phyloP scores from a whole-genome alignment of 1,284 basidiomycete species.

The Moesziomyces globuligerus region DNA sequence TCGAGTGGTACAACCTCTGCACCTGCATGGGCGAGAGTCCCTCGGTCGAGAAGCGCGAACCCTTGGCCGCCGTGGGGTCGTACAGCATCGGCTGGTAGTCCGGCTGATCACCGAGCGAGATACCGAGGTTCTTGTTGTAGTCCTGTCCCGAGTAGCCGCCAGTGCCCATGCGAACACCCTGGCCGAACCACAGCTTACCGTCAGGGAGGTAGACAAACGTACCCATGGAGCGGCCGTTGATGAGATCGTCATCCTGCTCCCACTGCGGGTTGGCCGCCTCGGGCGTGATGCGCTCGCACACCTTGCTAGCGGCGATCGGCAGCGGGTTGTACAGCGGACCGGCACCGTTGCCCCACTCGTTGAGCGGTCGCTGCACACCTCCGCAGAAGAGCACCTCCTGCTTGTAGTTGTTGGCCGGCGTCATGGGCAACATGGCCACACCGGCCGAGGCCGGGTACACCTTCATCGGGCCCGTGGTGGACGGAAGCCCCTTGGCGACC shows the following conservation, averaged over 20 bases:
- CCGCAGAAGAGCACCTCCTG: slow-evolving; percentile 89
- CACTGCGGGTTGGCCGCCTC: slow-evolving; percentile 39
- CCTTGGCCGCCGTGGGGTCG: slow-evolving; percentile 73
- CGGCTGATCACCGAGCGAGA: slow-evolving; percentile 70
- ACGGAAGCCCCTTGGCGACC: slow-evolving; percentile 28
- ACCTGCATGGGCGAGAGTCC: slow-evolving; percentile 77
- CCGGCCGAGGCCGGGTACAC: slow-evolving; percentile 91
- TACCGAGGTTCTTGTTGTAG: slow-evolving; percentile 68
- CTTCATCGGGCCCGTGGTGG: slow-evolving; percentile 34
- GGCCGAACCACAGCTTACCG: slow-evolving; percentile 70
- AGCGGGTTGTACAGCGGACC: slow-evolving; percentile 49
- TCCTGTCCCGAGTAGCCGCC: slow-evolving; percentile 83
- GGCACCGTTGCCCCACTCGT: slow-evolving; percentile 56
- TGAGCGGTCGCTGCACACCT: slow-evolving; percentile 73
- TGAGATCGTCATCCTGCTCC: slow-evolving; percentile 53
- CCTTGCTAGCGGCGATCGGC: slow-evolving; percentile 33
- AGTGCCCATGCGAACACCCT: slow-evolving; percentile 53
- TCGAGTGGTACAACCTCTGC: slow-evolving; percentile 79
- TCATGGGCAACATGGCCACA: slow-evolving; percentile 87
- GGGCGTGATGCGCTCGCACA: slow-evolving; percentile 57
- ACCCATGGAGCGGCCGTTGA: slow-evolving; percentile 55
- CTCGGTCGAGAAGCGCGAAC: slow-evolving; percentile 74
- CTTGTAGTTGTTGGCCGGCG: slow-evolving; percentile 85
- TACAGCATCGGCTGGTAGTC: slow-evolving; percentile 79
- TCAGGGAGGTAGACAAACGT: slow-evolving; percentile 76